Percentiles rank a stretch among this genome's conserved stretches.
Evolutionary conservation across 768 basidiomycete species (phyloP).

Genomic region (Artomyces pyxidatus): DNA sequence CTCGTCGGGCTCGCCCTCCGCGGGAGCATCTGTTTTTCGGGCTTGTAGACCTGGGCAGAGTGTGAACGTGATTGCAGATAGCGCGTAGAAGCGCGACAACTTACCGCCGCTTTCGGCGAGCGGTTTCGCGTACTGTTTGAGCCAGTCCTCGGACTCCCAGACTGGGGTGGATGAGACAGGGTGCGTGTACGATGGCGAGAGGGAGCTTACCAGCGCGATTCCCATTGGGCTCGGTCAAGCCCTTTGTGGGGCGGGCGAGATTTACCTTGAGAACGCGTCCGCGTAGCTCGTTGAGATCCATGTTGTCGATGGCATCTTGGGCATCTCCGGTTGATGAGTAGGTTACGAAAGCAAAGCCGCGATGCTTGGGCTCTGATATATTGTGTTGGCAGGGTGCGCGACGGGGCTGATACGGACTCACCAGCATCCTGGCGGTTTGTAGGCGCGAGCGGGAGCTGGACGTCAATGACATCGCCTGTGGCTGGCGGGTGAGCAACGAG

Average conservation of each 20-base stretch:
- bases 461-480: constrained; percentile 86
- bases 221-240: constrained; percentile 47
- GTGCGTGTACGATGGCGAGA: constrained; percentile 1
- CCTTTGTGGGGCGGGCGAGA: constrained; percentile 77
- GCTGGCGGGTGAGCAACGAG: background rate
- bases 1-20: constrained; percentile 22
- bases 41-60: constrained; percentile 37
- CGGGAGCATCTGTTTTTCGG: constrained; percentile 22
- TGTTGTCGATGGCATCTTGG: constrained; percentile 97
- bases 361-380: constrained; percentile 62
- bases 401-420: constrained; percentile 20
- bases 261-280: constrained; percentile 78
- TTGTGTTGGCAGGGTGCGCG: constrained; percentile 5
- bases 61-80: background rate
- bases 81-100: constrained; percentile 10
- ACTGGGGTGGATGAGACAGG: constrained; percentile 38
- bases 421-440: constrained; percentile 63
- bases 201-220: constrained; percentile 64
- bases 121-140: constrained; percentile 73
- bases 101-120: constrained; percentile 66
- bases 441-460: constrained; percentile 76
- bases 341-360: constrained; percentile 92
- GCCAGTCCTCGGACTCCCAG: constrained; percentile 96
- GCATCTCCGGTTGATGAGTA: constrained; percentile 76
- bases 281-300: constrained; percentile 87